phyloP scores from a whole-genome alignment of 441 rosid genomes.

The Manihot esculenta region DNA sequence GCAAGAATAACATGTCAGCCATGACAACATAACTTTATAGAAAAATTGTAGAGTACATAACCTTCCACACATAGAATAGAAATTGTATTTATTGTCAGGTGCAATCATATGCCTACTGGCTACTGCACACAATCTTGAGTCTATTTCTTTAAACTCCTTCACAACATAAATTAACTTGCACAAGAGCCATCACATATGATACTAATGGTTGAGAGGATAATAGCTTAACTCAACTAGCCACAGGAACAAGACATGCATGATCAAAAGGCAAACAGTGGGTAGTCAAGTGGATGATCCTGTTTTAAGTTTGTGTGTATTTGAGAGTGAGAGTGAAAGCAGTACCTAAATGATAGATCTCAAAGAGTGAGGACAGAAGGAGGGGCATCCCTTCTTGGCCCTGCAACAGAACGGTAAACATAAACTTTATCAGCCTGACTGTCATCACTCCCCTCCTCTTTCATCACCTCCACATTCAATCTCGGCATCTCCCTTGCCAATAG shows the following conservation, averaged over 20 bases:
- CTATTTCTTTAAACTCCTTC: neutral
- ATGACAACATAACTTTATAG: neutral
- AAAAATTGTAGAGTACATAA: neutral
- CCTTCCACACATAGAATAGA: neutral
- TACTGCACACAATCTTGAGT: neutral
- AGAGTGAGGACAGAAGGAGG: constrained; percentile 61
- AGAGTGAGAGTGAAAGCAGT: constrained; percentile 19
- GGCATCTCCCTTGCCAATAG: constrained; percentile 60
- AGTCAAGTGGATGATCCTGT: no score
- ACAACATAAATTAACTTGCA: neutral
- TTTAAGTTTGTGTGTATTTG: no score
- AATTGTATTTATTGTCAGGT: neutral
- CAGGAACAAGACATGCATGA: neutral
- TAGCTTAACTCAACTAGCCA: neutral
- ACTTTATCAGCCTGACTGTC: constrained; percentile 56
- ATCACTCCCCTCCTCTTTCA: constrained; percentile 60
- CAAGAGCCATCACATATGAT: neutral
- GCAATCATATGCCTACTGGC: neutral
- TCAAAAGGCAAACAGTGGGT: neutral
- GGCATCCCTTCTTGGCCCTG: constrained; percentile 67
- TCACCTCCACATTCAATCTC: constrained; percentile 68
- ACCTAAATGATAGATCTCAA: constrained; percentile 32
- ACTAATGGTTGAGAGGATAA: neutral
- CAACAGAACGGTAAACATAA: constrained; percentile 61
- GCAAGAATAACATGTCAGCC: neutral